Conservation (phyloP, 2,329 filamentous ascomycete species). For the Pseudogymnoascus sp. region DNA sequence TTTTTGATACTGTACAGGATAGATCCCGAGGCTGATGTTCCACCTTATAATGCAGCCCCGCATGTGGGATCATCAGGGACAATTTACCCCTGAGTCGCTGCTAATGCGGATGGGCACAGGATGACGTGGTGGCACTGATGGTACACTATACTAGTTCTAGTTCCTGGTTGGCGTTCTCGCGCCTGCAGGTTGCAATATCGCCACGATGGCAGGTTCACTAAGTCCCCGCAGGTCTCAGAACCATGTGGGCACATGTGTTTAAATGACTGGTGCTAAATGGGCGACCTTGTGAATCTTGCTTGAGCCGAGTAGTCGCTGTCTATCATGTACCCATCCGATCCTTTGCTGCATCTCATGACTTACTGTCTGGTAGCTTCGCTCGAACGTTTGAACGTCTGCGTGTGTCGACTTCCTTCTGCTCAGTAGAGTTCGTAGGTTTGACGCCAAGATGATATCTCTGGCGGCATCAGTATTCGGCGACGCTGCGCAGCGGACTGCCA, state of each 20-base stretch:
- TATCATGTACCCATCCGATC: background rate
- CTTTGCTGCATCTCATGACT: background rate
- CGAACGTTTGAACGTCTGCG: background rate
- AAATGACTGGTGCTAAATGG: background rate
- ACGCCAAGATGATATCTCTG: background rate
- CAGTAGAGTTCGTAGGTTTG: background rate
- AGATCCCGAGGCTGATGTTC: background rate
- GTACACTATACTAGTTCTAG: too few species aligned
- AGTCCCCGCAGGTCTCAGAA: background rate
- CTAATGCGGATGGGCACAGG: too few species aligned
- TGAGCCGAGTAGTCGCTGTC: background rate
- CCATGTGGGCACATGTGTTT: background rate
- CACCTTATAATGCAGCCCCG: background rate
- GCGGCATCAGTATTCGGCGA: background rate
- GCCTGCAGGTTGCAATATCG: too few species aligned
- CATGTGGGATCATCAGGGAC: slow-evolving; percentile 9
- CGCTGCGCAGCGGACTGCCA: background rate
- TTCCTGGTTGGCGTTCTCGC: too few species aligned
- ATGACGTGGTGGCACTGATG: too few species aligned
- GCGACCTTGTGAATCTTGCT: background rate
- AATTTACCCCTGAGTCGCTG: background rate
- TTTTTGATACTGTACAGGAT: background rate
- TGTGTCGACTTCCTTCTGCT: background rate
- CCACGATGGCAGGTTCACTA: background rate
- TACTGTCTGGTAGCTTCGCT: background rate